Percentiles rank a stretch among this genome's conserved stretches.
Evolutionary conservation across 208 protist species (phyloP).

Genomic region (Leishmania mexicana): DNA sequence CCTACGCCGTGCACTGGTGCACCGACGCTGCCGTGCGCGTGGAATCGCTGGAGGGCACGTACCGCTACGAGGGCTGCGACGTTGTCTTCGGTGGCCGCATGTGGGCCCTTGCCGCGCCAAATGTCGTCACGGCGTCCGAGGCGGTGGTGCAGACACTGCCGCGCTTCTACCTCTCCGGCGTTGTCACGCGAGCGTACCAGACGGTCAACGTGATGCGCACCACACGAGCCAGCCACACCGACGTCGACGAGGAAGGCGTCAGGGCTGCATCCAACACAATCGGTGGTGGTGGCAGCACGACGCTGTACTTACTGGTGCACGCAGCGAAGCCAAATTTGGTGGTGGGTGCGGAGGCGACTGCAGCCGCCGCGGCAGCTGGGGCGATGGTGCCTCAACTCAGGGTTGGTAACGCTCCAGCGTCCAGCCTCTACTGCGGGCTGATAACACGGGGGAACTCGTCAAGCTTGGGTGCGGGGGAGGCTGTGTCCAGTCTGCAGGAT

Average conservation of each 20-base stretch:
- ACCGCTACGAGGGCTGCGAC: constrained; percentile 73
- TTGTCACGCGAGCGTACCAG: not conserved
- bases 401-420: not conserved
- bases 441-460: not conserved
- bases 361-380: not conserved
- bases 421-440: not conserved
- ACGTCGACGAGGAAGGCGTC: not conserved
- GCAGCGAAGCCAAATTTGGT: not conserved
- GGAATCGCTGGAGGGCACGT: constrained; percentile 36
- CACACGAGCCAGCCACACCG: not conserved
- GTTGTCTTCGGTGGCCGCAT: constrained; percentile 65
- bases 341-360: not conserved
- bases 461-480: not conserved
- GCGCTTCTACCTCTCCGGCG: constrained; percentile 18
- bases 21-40: constrained; percentile 57
- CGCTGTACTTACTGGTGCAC: not conserved
- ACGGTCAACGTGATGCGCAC: not conserved
- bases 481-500: not conserved
- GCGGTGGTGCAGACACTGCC: constrained; percentile 8
- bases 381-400: not conserved
- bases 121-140: constrained; percentile 55
- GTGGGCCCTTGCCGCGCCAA: constrained; percentile 74
- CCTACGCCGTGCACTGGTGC: constrained; percentile 82
- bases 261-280: not conserved
- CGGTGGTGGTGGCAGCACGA: not conserved